Conservation (phyloP, 179 eudicot genomes). For the Carnegiea gigantea region DNA sequence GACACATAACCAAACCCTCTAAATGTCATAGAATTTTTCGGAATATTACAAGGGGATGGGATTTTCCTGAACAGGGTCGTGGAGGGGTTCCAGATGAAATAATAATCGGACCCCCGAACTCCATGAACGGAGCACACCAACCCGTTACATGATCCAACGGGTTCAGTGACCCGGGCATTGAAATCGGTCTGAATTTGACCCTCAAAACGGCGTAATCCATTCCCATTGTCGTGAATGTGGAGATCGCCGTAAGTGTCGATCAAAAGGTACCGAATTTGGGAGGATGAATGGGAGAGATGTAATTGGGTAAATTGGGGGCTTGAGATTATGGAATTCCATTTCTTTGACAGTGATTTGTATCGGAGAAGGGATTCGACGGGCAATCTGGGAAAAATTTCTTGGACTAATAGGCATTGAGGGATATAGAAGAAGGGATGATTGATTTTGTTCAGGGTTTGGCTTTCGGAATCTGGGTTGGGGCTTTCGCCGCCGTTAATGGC, state of each 20-base stretch:
- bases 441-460: too few species aligned
- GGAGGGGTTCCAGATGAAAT: neutral
- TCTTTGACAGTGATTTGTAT: neutral
- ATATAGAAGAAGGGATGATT: neutral
- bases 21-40: neutral
- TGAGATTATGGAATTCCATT: neutral
- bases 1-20: neutral
- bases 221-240: neutral
- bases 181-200: neutral
- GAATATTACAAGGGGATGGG: neutral
- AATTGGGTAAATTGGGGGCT: neutral
- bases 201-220: neutral
- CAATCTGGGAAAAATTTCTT: neutral
- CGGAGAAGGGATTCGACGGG: neutral
- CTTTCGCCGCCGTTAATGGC: neutral
- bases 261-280: neutral
- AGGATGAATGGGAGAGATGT: neutral
- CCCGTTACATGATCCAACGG: neutral
- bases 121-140: neutral
- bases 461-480: too few species aligned
- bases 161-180: neutral
- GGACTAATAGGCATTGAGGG: neutral
- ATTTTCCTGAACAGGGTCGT: neutral
- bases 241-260: neutral
- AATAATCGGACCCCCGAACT: neutral